phyloP scores from a whole-genome alignment of 805 yeast species.

The Pichia phayaonensis region DNA sequence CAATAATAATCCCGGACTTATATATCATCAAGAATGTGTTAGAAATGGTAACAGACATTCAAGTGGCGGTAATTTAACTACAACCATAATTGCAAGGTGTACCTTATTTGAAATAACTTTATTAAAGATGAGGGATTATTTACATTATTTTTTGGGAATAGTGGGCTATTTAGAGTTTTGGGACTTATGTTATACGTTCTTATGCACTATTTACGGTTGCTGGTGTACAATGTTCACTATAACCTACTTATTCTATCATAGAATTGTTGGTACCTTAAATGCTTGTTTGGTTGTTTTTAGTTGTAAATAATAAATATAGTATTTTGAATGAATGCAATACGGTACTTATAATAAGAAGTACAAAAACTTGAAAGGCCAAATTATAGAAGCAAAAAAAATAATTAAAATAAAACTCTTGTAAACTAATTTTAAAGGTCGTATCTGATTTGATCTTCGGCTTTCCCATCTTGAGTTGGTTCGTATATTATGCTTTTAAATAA shows the following conservation, averaged over 20 bases:
- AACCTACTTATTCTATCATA: conserved; percentile 45
- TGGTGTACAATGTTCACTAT: conserved; percentile 36
- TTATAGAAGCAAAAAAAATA: not conserved
- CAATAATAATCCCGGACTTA: conserved; percentile 13
- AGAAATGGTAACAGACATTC: conserved; percentile 26
- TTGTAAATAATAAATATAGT: conserved; percentile 16
- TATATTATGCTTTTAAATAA: conserved; percentile 33
- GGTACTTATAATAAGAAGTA: not conserved
- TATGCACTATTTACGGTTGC: not conserved
- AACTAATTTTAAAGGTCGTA: not conserved
- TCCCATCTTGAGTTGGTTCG: conserved; percentile 13
- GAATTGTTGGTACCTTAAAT: conserved; percentile 34
- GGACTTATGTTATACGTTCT: not conserved
- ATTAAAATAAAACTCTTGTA: not conserved
- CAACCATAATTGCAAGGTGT: conserved; percentile 28
- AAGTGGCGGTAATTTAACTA: conserved; percentile 36
- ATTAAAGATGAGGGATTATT: conserved; percentile 3
- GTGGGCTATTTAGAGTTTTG: not conserved
- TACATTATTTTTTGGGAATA: not conserved
- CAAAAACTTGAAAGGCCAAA: not conserved
- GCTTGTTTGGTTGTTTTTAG: conserved; percentile 31
- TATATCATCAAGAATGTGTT: conserved; percentile 18
- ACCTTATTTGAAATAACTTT: conserved; percentile 17
- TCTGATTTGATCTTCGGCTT: conserved; percentile 4
- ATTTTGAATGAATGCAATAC: not conserved